Evolutionary conservation across 2,329 filamentous ascomycete species (phyloP).

Genomic region (Sporothrix inflata): DNA sequence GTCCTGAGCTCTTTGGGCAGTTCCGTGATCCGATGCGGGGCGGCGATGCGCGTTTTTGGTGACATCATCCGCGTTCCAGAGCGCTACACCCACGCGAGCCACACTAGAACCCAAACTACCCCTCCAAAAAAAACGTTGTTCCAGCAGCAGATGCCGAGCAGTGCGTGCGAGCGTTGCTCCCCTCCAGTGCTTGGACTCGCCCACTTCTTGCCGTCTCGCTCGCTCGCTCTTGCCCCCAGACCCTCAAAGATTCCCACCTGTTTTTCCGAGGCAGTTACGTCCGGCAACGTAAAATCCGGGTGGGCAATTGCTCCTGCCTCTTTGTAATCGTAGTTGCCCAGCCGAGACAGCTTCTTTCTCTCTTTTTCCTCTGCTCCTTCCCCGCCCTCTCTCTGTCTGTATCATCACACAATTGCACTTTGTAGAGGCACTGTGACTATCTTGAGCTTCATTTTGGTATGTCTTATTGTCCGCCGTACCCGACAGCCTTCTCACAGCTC

Average conservation of each 20-base stretch:
- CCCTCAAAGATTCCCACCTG: neutral
- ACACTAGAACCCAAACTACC: neutral
- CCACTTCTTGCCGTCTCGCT: neutral
- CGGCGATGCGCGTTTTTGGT: slow-evolving; percentile 14
- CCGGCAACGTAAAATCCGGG: slow-evolving; percentile 1
- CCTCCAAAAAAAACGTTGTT: neutral
- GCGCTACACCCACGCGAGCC: neutral
- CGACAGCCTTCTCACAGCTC: neutral
- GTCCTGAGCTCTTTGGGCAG: neutral
- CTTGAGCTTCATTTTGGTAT: slow-evolving; percentile 1
- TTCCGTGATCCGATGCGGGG: slow-evolving; percentile 10
- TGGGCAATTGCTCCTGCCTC: neutral
- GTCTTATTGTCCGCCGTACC: neutral
- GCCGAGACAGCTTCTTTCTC: neutral
- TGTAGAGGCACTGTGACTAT: neutral
- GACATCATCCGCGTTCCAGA: slow-evolving; percentile 19
- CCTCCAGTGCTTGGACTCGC: neutral
- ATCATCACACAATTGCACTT: neutral
- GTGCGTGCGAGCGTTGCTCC: too few relatives aligned
- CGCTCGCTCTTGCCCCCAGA: neutral
- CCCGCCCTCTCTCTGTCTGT: neutral
- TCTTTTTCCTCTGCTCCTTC: neutral
- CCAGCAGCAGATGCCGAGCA: neutral
- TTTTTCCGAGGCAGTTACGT: neutral
- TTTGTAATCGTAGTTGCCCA: neutral